Base-by-base conservation (phyloP, 805 yeast species). In the Citeromyces nyonsensis region DNA sequence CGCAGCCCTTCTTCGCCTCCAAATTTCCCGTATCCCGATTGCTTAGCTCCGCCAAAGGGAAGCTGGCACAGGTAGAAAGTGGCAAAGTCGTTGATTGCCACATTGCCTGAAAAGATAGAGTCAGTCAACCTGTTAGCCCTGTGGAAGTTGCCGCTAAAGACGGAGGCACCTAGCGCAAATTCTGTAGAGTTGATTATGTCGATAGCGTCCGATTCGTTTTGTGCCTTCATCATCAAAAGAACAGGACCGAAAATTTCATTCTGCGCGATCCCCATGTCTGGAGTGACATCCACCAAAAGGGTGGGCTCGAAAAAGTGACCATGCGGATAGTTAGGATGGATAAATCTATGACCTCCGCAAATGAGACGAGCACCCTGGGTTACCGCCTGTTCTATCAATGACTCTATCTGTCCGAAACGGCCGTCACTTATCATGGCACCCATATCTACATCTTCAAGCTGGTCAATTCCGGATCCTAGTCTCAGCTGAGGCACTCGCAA, bases 1-100 rank as follows among this genome's bases (percentile, higher is more conserved):
- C 83, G 70, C 28, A 91, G 62, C 2, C 99, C 99, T 61, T 91
- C 99, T 49, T 79, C 94, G 30, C 99, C 99, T 14, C 95, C 95
- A 59, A 91, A 91, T 51, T 88, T 88, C 36, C 98, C 98, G 48
- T 85, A 91, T 0, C 99, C 99, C 5, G 94, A 80, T 30, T 85
- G 91, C 42, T 76, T 76, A 18, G 70, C 70, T 22, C 99, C 99
- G 34, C 99, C 99, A 56, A 91, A 91, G 24, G 99, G 99, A 43
- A 91, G 63, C 56, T 91, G 98, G 42, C 95, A 86, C 25, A 91
- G 83, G 47, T 86, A 84, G 48, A 74, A 91, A 0, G 97, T 88
- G 6, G 97, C 99, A 61, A 91, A 91, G 58, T 91, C 99, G 52
- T 91, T 91, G 39, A 91, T 82, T 6, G 98, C 95, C 30, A 91